Base-by-base conservation (phyloP, 345 rosid species). In the Populus simonii region DNA sequence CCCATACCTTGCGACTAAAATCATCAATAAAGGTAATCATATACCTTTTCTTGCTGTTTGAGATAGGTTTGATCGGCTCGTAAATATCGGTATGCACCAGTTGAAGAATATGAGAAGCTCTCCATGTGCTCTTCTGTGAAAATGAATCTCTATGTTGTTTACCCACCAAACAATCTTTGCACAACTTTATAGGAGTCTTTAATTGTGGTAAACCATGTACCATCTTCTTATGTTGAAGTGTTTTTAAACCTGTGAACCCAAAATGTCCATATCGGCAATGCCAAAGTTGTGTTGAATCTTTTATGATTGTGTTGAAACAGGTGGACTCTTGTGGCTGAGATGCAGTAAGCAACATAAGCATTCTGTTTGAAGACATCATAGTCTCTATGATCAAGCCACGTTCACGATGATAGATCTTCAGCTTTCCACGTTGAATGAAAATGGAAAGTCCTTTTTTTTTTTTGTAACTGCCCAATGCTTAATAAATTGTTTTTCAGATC, bases 31-130 rank as follows among this genome's bases (percentile, higher is more conserved):
- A 47, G 9, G 8, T 12, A 7, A 74, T n/a, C 45, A 68, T 20
- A 33, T 77, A 77, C 61, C 75, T 57, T 62, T 53, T 77, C 1
- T 31, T 31, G 17, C 45, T 77, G 4, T 61, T 66, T 1, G 80
- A 77, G 2, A 8, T 29, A 3, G 61, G 70, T 6, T 41, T 38
- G 27, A 77, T 71, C 0, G 61, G 75, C 0, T 75, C 80, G 16
- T 45, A 71, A 8, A 77, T 43, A 33, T 78, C 72, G 0, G 23
- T 71, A 72, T 78, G 75, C 18, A 77, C 2, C 0, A 71, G 43
- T 29, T 77, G 23, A 11, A 61, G 63, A 3, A 38, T 59, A 17
- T 70, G 0, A 2, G 43, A 55, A 15, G 70, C 70, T 43, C 80
- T 33, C 70, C 57, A 70, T 4, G 2, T 36, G 25, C 75, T 31